These are phyloP conservation scores for Eucalyptus dawsonii DNA, from an alignment of 345 rosid genomes.

Conservation along the genomic window DNA sequence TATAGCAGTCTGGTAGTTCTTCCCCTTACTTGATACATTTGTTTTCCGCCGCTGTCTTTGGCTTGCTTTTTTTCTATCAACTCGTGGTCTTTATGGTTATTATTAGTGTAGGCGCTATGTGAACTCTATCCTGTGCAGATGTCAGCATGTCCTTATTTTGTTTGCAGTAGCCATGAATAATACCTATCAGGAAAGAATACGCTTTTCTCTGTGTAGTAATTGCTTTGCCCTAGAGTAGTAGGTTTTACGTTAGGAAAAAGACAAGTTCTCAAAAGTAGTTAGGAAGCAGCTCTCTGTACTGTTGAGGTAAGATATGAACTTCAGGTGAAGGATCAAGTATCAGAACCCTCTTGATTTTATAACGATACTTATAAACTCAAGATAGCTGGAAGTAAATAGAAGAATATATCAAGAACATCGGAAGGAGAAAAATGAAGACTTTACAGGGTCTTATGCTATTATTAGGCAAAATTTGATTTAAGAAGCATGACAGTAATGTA, in stretches of 20 bases:
- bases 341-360: neutral
- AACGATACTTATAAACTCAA: neutral
- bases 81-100: neutral
- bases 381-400: neutral
- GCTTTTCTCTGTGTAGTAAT: neutral
- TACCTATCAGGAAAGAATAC: neutral
- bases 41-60: neutral
- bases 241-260: neutral
- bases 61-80: neutral
- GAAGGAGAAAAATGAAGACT: neutral
- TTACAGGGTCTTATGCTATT: neutral
- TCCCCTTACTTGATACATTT: neutral
- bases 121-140: neutral
- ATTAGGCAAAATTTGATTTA: neutral
- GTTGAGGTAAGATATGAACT: neutral
- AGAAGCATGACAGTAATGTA: neutral
- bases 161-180: neutral
- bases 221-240: neutral
- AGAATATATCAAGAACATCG: neutral
- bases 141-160: neutral
- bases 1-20: conserved; percentile 55
- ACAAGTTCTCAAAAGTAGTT: neutral
- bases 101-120: neutral
- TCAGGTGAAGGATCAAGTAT: neutral
- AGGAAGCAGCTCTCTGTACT: neutral